phyloP scores from a whole-genome alignment of 305 asterid genomes.

The Rubia balearica region DNA sequence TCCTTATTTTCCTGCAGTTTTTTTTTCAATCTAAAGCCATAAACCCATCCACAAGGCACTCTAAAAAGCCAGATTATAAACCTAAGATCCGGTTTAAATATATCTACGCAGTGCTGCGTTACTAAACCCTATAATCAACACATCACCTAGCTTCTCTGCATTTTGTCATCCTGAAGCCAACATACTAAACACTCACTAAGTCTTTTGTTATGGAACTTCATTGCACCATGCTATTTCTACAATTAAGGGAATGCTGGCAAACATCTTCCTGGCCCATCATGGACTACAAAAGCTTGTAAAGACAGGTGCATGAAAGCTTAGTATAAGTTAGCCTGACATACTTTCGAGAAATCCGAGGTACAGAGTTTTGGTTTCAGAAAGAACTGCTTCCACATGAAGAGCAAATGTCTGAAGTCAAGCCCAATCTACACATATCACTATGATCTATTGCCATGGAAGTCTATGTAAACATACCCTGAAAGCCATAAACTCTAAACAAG shows the following conservation, averaged over 20 bases:
- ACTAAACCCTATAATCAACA: background rate
- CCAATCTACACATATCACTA: background rate
- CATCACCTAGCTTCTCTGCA: background rate
- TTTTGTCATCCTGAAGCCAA: background rate
- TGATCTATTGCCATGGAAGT: too few relatives aligned
- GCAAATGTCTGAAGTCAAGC: background rate
- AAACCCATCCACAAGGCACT: too few relatives aligned
- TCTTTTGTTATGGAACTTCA: background rate
- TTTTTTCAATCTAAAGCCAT: too few relatives aligned
- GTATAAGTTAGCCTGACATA: background rate
- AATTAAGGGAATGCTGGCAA: background rate
- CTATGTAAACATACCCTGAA: too few relatives aligned
- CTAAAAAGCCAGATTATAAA: too few relatives aligned
- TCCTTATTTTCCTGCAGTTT: too few relatives aligned
- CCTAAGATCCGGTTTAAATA: too few relatives aligned
- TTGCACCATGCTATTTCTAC: background rate
- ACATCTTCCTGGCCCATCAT: background rate
- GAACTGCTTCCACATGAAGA: background rate
- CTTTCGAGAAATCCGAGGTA: background rate
- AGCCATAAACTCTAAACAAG: too few relatives aligned
- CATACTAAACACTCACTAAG: background rate
- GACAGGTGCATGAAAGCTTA: background rate
- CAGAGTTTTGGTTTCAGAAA: background rate
- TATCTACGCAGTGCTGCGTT: too few relatives aligned
- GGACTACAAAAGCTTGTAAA: background rate